Evolutionary conservation across 768 basidiomycete genomes (phyloP), one percentile per base, ranked within the genome.

Genomic region (Cyathus striatus): DNA sequence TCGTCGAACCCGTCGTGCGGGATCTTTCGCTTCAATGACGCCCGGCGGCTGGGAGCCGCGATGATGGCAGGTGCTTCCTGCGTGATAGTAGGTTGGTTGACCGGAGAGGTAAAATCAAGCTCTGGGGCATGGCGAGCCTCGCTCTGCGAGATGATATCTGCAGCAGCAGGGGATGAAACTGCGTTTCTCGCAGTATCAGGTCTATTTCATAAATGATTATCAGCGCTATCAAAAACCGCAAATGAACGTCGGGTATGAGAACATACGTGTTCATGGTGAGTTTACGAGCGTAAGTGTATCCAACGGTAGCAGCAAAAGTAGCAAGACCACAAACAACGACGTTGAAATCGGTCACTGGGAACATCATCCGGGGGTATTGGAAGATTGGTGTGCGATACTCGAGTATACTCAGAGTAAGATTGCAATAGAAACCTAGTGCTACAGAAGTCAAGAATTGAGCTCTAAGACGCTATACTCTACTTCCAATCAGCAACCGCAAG

Each of bases 291-390:
- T 68, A 79, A 3, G 76, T 75, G 49, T 80, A 81, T 39, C 79
- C 76, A 20, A 80, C 69, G 12, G 75, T 76, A 6, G 78, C 79
- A 42, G 79, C 78, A 49, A 80, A 70, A 13, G 78, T 79, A 23
- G 79, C 78, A 44, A 81, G 63, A 47, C 78, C 75, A 40, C 70
- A 75, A 43, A 78, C 69, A 22, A 78, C 71, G 45, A 77, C 65
- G 58, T 73, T 78, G 55, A 78, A 65, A 47, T 80, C 79, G 41
- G 63, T 62, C 13, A 72, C 65, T 40, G 75, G 73, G 47, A 79
- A 58, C 73, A 76, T 79, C n/a, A 20, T 27, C 27, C 23, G 23
- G 30, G 30, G 17, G 30, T 32, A 32, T 27, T 3, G 17, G 22
- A 39, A 16, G 38, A n/a, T 14, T 16, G 37, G 38, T 14, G 22